Evolutionary conservation across 2,329 filamentous ascomycete genomes (phyloP).

Genomic region (Chrysoporthe puriensis): DNA sequence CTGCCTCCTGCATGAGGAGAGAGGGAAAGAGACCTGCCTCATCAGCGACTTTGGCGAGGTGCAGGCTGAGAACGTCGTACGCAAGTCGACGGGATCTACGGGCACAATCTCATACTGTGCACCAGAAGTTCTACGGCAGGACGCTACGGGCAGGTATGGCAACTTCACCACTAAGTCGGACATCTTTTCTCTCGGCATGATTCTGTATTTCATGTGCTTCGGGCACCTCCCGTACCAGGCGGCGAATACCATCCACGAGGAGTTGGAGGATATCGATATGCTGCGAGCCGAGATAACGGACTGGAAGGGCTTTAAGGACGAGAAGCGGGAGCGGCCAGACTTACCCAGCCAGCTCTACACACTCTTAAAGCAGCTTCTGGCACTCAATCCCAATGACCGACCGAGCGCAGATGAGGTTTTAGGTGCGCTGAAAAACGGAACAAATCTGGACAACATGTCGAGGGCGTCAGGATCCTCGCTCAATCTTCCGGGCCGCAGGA

Average conservation of each 20-base stretch:
- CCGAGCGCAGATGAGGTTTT: constrained; percentile 88
- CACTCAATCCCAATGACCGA: constrained; percentile 74
- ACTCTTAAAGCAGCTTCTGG: constrained; percentile 79
- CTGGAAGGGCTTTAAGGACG: constrained; percentile 87
- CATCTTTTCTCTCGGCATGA: constrained; percentile 98
- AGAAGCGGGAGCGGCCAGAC: constrained; percentile 74
- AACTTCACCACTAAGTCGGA: constrained; percentile 98
- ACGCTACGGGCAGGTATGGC: constrained; percentile 71
- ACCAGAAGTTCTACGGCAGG: constrained; percentile 82
- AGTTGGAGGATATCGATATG: constrained; percentile 86
- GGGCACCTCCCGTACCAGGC: constrained; percentile 82
- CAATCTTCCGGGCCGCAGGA: constrained; percentile 48
- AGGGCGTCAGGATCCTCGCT: constrained; percentile 42
- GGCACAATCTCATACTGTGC: constrained; percentile 98
- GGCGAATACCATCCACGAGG: constrained; percentile 84
- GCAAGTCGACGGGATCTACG: constrained; percentile 90
- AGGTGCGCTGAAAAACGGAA: constrained; percentile 73
- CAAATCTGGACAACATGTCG: constrained; percentile 47
- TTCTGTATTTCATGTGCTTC: constrained; percentile 97
- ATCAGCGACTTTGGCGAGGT: constrained; percentile 99
- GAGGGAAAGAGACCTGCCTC: constrained; percentile 71
- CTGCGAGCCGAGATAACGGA: constrained; percentile 82
- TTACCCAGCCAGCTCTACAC: constrained; percentile 85
- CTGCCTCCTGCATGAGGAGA: constrained; percentile 79
- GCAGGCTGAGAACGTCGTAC: constrained; percentile 76